A percentile compares a stretch with the other conserved stretches of the same genome.
Conservation (phyloP, 2,329 filamentous ascomycete species). For the Epichloe sibirici region DNA sequence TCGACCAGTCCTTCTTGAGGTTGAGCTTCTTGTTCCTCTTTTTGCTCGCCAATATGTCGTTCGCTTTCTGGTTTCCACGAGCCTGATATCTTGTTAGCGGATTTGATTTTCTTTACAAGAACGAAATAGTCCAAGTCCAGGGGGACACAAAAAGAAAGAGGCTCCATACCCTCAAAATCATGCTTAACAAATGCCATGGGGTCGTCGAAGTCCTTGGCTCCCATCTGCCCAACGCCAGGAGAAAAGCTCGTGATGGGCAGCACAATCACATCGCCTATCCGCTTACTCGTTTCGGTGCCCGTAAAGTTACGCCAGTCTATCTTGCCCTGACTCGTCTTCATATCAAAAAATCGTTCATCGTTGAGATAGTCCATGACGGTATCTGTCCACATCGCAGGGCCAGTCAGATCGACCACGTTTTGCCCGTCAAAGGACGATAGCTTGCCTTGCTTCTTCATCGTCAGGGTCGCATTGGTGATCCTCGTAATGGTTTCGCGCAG, state of each 20-base stretch:
- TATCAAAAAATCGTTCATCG: constrained; percentile 76
- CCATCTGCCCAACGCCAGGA: constrained; percentile 88
- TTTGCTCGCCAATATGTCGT: constrained; percentile 51
- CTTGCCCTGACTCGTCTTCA: constrained; percentile 54
- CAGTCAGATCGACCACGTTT: constrained; percentile 85
- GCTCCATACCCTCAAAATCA: constrained; percentile 71
- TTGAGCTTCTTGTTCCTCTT: constrained; percentile 6
- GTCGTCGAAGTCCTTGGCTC: constrained; percentile 74
- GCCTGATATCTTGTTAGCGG: constrained; percentile 31
- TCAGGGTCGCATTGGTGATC: constrained; percentile 72
- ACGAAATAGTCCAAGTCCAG: not conserved
- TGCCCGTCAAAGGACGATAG: constrained; percentile 50
- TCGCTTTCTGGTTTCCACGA: constrained; percentile 66
- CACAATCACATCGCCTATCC: constrained; percentile 85
- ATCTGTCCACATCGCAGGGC: constrained; percentile 91
- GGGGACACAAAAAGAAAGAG: not conserved
- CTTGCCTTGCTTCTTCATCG: constrained; percentile 54
- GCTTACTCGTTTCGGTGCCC: constrained; percentile 69
- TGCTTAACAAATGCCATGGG: constrained; percentile 98
- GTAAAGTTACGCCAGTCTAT: constrained; percentile 87
- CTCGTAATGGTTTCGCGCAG: constrained; percentile 76
- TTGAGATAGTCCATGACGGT: constrained; percentile 88
- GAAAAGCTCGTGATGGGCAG: constrained; percentile 96
- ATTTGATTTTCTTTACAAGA: constrained; percentile 5
- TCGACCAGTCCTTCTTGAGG: not conserved